Evolutionary conservation across 257 asterid genomes (phyloP), one percentile per base, ranked within the genome.

Genomic region (Mentha longifolia): DNA sequence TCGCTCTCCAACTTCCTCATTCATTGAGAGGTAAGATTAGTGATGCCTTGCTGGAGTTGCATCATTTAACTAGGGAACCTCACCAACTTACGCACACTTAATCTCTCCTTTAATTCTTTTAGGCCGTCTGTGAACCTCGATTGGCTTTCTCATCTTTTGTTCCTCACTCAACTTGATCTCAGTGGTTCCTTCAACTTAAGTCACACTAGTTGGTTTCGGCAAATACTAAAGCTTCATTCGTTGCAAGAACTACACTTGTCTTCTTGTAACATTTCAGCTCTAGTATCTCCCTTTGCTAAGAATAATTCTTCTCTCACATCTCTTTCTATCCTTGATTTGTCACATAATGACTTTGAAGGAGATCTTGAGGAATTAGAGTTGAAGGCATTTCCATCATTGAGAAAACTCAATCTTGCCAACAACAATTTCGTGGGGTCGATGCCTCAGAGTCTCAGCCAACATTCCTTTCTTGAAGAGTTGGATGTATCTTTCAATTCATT

Each of bases 1-100:
- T 0, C 2, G 28, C 28, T 25, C 28, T 25, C 28, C 28, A 1
- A 25, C 28, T 25, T 25, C 28, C 28, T 25, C 28, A 25, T 25
- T 25, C 28, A 25, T 25, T 78, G 55, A 33, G 55, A 76, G 83
- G 87, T 67, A 69, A 74, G 8, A 65, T 80, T 6, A 60, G 74
- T 47, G 22, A 39, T 58, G 65, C 65, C 8, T 71, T 83, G 41
- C 68, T 79, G 15, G 78, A 54, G 35, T 72, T 80, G 61, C 66
- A 39, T 30, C 17, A 41, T 20, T 61, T 78, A 58, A 39, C 13
- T 79, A 12, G 73, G 49, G 62, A 74, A 74, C 56, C 63, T 67
- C 10, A 46, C 74, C 63, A 74, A 74, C 37, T 31, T 75, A 10
- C 13, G 51, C 28, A 49, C 50, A 25, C 75, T 75, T 41, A 12